phyloP scores from a whole-genome alignment of 23 red algal species.

The Rhodosorus marinus region DNA sequence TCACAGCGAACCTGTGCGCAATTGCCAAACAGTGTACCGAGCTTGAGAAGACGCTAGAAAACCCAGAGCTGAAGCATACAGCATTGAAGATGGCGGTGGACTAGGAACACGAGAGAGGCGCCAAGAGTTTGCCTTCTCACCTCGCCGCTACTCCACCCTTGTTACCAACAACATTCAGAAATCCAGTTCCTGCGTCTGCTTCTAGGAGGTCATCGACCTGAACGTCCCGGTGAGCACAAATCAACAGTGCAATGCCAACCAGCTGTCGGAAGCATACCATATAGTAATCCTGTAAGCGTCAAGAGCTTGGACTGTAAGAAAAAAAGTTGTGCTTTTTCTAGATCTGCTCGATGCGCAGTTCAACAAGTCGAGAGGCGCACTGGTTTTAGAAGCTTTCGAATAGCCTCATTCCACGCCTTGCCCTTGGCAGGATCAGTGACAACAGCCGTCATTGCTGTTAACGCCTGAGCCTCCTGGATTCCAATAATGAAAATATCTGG shows the following conservation, averaged over 20 bases:
- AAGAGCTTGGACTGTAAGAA: too few relatives aligned
- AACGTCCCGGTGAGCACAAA: conserved; percentile 24
- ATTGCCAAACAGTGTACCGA: too few relatives aligned
- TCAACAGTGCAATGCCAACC: conserved; percentile 80
- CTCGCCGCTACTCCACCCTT: too few relatives aligned
- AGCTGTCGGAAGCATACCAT: conserved; percentile 47
- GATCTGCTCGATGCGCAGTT: too few relatives aligned
- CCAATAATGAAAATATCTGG: conserved; percentile 46
- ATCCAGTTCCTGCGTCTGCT: conserved; percentile 35
- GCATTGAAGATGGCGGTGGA: too few relatives aligned
- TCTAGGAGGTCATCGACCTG: not conserved
- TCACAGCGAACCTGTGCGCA: conserved; percentile 60
- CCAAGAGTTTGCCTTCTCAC: too few relatives aligned
- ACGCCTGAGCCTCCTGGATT: conserved; percentile 81
- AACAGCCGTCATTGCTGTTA: conserved; percentile 72
- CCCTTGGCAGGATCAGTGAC: conserved; percentile 52
- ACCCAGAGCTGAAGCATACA: too few relatives aligned
- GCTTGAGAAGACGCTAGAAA: too few relatives aligned
- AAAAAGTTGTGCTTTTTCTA: too few relatives aligned
- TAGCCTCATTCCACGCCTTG: conserved; percentile 35
- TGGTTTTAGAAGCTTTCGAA: too few relatives aligned
- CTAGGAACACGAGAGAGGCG: too few relatives aligned
- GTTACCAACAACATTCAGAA: conserved; percentile 70
- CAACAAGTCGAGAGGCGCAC: too few relatives aligned
- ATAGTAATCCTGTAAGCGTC: conserved; percentile 19